Conservation (phyloP, 1,284 basidiomycete species). For the Coniferiporia sulphurascens region DNA sequence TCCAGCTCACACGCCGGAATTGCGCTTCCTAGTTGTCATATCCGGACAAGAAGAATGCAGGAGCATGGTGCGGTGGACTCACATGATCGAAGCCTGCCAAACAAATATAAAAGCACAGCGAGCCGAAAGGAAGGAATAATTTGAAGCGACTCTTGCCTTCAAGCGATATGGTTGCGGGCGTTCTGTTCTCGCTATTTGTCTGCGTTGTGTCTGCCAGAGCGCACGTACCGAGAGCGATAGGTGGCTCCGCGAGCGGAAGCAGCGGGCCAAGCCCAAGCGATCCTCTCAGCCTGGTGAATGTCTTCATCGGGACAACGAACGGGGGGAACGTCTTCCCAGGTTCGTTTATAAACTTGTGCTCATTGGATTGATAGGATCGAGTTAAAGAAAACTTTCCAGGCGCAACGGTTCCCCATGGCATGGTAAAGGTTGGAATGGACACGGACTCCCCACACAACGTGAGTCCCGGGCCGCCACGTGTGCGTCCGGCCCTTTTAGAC, state of each 20-base stretch:
- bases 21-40: too few relatives aligned
- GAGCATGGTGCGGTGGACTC: background rate
- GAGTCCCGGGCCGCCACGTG: background rate
- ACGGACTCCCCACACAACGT: constrained; percentile 19
- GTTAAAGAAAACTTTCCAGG: constrained; percentile 1
- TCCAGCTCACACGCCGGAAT: too few relatives aligned
- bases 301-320: constrained; percentile 20
- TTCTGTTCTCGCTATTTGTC: background rate
- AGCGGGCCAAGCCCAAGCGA: background rate
- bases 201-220: background rate
- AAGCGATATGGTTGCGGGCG: background rate
- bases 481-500: background rate
- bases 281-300: constrained; percentile 16
- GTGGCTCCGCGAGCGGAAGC: background rate
- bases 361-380: background rate
- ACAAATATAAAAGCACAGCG: background rate
- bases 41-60: background rate
- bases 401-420: constrained; percentile 21
- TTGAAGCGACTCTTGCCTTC: background rate
- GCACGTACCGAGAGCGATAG: constrained; percentile 2
- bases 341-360: constrained; percentile 1
- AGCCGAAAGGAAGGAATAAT: background rate
- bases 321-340: constrained; percentile 23
- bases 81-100: background rate
- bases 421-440: constrained; percentile 22